Conservation (phyloP, 805 yeast genomes). For the Teunomyces atbi region DNA sequence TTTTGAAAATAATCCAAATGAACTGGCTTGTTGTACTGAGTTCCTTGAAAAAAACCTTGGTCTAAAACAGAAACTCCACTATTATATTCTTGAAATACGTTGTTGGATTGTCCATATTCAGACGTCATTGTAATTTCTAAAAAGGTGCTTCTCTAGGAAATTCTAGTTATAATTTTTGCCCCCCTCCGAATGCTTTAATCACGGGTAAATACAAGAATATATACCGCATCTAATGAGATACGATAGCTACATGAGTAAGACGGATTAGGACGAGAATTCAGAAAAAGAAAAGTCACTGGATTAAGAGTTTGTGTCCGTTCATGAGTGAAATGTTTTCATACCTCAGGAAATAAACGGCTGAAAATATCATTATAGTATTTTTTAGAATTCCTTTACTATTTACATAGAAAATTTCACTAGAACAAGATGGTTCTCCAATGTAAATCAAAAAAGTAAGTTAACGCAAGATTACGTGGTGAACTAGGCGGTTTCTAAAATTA, state of each 20-base stretch:
- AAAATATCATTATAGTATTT: not conserved
- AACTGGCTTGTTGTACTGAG: not conserved
- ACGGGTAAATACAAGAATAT: not conserved
- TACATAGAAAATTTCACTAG: not conserved
- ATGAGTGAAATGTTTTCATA: not conserved
- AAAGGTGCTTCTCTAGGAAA: not conserved
- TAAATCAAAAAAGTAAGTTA: not conserved
- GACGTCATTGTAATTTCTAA: not conserved
- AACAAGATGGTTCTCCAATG: not conserved
- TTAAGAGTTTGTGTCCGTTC: not conserved
- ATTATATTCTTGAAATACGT: not conserved
- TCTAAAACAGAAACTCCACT: not conserved
- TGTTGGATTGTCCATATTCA: not conserved
- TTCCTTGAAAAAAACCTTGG: not conserved
- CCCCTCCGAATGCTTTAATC: not conserved
- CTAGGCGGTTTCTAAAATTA: not conserved
- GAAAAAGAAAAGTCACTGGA: not conserved
- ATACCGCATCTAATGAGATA: not conserved
- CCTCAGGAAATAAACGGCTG: not conserved
- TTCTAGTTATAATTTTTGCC: not conserved
- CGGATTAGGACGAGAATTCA: not conserved
- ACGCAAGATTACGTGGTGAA: constrained; percentile 7
- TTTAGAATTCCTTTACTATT: not conserved
- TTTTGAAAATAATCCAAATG: not conserved
- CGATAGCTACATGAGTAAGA: not conserved